Percentiles rank a stretch among this genome's conserved stretches.
Evolutionary conservation across 1,139 yeast species (phyloP).

Genomic region (Candida sp.): DNA sequence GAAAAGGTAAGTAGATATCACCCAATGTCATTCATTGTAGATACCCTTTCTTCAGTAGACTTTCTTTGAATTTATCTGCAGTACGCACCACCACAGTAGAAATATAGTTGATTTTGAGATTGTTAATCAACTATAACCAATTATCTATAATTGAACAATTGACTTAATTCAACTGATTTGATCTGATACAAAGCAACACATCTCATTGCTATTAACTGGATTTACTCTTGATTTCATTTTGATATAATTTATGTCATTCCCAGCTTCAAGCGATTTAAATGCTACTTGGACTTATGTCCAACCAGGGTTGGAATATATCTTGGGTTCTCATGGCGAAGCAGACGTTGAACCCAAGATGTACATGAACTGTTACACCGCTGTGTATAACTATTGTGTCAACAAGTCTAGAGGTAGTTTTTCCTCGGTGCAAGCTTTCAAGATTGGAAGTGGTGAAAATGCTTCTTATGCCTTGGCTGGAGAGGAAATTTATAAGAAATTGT

Average conservation of each 20-base stretch:
- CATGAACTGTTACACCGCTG: conserved; percentile 76
- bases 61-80: no score
- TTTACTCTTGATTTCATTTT: no score
- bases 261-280: conserved; percentile 48
- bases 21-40: no score
- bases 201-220: not conserved
- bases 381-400: conserved; percentile 91
- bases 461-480: conserved; percentile 72
- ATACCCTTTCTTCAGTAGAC: no score
- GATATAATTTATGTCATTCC: conserved; percentile 10
- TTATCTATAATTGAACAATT: no score
- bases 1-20: no score
- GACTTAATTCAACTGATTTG: no score
- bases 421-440: conserved; percentile 10
- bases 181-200: no score
- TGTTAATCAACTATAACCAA: no score
- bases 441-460: conserved; percentile 12
- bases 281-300: conserved; percentile 78
- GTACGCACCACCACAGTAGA: no score
- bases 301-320: conserved; percentile 67
- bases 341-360: conserved; percentile 72
- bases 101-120: no score
- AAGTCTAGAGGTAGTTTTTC: conserved; percentile 48
- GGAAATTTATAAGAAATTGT: conserved; percentile 76
- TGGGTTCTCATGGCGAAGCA: conserved; percentile 64